Percentiles rank a stretch among this genome's conserved stretches.
Evolutionary conservation across 495 filamentous ascomycete species (phyloP).

Genomic region (Paragyromitra xinjiangensis): DNA sequence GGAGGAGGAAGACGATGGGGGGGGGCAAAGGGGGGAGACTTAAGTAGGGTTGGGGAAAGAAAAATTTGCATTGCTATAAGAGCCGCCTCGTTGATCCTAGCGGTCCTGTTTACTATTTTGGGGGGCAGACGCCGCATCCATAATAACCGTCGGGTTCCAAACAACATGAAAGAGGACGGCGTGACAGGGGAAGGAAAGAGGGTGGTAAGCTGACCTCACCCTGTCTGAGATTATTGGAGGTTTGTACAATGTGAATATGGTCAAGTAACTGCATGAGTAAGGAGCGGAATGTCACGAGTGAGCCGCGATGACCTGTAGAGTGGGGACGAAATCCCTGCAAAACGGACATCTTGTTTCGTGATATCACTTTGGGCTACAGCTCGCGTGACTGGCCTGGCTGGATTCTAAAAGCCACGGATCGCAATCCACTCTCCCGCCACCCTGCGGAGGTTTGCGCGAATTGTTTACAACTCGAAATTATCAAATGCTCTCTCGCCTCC

Average conservation of each 20-base stretch:
- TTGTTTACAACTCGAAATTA: conserved; percentile 44
- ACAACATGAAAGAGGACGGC: conserved; percentile 19
- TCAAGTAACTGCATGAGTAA: conserved; percentile 6
- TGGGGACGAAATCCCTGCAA: background rate
- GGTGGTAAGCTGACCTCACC: conserved; percentile 18
- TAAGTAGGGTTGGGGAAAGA: conserved; percentile 28
- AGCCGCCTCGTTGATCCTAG: conserved; percentile 37
- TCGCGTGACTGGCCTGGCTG: conserved; percentile 15
- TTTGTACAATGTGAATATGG: background rate
- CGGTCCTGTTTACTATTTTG: conserved; percentile 36
- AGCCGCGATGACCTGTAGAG: conserved; percentile 13
- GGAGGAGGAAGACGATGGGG: conserved; percentile 2
- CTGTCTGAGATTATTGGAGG: background rate
- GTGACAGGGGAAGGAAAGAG: background rate
- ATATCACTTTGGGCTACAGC: background rate
- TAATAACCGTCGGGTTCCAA: conserved; percentile 50
- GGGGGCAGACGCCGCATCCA: conserved; percentile 28
- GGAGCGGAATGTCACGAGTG: conserved; percentile 11
- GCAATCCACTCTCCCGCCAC: conserved; percentile 13
- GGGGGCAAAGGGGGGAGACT: conserved; percentile 28
- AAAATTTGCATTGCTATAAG: conserved; percentile 37
- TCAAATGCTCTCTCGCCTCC: background rate
- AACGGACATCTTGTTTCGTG: background rate
- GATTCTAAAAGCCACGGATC: conserved; percentile 33
- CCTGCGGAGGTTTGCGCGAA: conserved; percentile 29